Evolutionary conservation across 345 rosid genomes (phyloP).

Genomic region (Draba incana): DNA sequence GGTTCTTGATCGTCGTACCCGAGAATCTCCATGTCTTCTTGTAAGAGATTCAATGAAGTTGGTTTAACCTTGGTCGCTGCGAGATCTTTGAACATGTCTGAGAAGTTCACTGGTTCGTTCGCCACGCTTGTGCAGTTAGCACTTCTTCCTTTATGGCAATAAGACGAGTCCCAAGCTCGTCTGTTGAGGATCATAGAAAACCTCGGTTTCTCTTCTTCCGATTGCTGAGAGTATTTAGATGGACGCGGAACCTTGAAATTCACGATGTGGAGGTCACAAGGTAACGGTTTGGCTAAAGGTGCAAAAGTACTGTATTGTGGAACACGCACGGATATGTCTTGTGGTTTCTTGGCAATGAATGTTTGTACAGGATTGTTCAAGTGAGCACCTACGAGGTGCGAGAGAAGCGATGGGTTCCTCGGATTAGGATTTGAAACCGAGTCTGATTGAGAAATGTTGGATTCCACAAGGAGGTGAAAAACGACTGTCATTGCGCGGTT

Average conservation of each 20-base stretch:
- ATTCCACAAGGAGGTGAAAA: slow-evolving; percentile 72
- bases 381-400: slow-evolving; percentile 72
- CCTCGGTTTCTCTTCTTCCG: slow-evolving; percentile 54
- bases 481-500: slow-evolving; percentile 76
- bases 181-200: slow-evolving; percentile 73
- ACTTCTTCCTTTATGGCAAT: slow-evolving; percentile 62
- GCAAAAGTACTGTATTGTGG: slow-evolving; percentile 59
- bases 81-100: slow-evolving; percentile 75
- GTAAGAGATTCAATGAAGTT: slow-evolving; percentile 88
- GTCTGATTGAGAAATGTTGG: slow-evolving; percentile 63
- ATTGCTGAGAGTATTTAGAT: slow-evolving; percentile 62
- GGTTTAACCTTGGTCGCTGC: slow-evolving; percentile 61
- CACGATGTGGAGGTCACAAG: slow-evolving; percentile 91
- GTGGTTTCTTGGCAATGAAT: slow-evolving; percentile 77
- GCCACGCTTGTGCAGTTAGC: slow-evolving; percentile 62
- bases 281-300: slow-evolving; percentile 71
- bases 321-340: slow-evolving; percentile 58
- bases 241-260: slow-evolving; percentile 86
- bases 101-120: slow-evolving; percentile 68
- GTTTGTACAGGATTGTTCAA: slow-evolving; percentile 83
- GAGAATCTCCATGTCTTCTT: slow-evolving; percentile 71
- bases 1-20: slow-evolving; percentile 67
- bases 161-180: slow-evolving; percentile 76
- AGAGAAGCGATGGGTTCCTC: slow-evolving; percentile 79
- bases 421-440: slow-evolving; percentile 55